Percentiles rank a stretch among this genome's conserved stretches.
These are phyloP conservation scores for Mytilinidion resinicola DNA, from an alignment of 495 filamentous ascomycete species.

Conservation along the genomic window DNA sequence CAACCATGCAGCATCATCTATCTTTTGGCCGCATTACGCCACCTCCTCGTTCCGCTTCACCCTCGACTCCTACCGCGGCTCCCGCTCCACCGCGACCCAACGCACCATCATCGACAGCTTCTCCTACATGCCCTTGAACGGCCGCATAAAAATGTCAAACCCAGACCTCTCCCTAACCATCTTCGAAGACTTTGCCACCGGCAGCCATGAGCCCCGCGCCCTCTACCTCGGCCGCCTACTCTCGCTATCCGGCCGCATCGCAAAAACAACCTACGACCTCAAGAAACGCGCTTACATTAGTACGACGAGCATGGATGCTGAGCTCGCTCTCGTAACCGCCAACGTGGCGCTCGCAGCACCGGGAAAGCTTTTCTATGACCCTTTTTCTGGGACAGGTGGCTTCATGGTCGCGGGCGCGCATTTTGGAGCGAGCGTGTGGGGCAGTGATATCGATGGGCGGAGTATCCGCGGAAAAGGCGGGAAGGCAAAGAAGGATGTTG, in stretches of 20 bases:
- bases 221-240: constrained; percentile 70
- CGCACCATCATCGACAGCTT: constrained; percentile 72
- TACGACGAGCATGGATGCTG: constrained; percentile 95
- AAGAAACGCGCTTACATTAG: constrained; percentile 92
- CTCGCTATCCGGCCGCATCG: constrained; percentile 53
- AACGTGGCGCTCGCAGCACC: constrained; percentile 80
- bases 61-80: constrained; percentile 69
- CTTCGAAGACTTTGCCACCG: constrained; percentile 67
- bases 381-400: constrained; percentile 89
- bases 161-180: constrained; percentile 69
- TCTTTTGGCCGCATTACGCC: constrained; percentile 59
- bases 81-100: constrained; percentile 54
- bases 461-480: constrained; percentile 64
- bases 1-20: constrained; percentile 50
- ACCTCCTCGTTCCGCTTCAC: constrained; percentile 69
- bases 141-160: constrained; percentile 64
- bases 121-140: constrained; percentile 66
- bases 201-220: constrained; percentile 48
- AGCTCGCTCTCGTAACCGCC: constrained; percentile 82
- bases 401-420: constrained; percentile 82
- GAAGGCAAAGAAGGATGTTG: constrained; percentile 44
- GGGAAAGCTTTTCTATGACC: constrained; percentile 82
- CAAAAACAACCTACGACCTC: constrained; percentile 71
- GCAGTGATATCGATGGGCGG: constrained; percentile 89
- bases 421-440: constrained; percentile 74